These are phyloP conservation scores for Pisolithus sp. DNA, from an alignment of 768 basidiomycete species.

Conservation along the genomic window DNA sequence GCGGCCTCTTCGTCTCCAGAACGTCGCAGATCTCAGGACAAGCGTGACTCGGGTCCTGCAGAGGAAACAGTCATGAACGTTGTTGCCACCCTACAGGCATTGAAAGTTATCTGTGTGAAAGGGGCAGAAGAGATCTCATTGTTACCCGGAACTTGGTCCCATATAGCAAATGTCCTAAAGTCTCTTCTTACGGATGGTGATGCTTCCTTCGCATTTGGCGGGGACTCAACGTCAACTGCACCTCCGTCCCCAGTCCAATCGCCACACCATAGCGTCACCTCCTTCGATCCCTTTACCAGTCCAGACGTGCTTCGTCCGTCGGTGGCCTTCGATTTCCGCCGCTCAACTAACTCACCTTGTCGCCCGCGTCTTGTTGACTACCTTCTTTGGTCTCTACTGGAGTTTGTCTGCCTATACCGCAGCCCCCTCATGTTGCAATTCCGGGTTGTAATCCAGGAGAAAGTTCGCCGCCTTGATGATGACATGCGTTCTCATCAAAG, in stretches of 20 bases:
- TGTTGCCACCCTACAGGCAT: constrained; percentile 53
- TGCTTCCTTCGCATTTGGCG: constrained; percentile 50
- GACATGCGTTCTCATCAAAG: constrained; percentile 36
- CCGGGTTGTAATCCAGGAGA: constrained; percentile 60
- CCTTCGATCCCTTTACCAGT: constrained; percentile 9
- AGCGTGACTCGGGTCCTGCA: constrained; percentile 8
- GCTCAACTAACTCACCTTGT: constrained; percentile 12
- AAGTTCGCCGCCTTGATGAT: constrained; percentile 46
- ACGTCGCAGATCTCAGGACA: constrained; percentile 44
- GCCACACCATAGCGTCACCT: constrained; percentile 37
- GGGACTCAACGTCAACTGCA: constrained; percentile 41
- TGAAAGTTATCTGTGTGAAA: constrained; percentile 62
- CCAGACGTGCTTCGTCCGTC: constrained; percentile 1
- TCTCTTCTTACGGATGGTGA: constrained; percentile 50
- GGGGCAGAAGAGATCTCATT: constrained; percentile 54
- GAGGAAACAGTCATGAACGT: constrained; percentile 24
- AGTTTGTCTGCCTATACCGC: constrained; percentile 56
- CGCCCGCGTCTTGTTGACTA: constrained; percentile 64
- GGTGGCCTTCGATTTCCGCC: constrained; percentile 1
- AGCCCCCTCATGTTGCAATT: constrained; percentile 61
- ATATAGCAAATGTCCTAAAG: constrained; percentile 50
- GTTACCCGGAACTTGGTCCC: constrained; percentile 56
- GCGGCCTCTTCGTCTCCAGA: constrained; percentile 25
- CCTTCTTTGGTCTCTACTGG: constrained; percentile 63
- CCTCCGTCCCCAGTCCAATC: constrained; percentile 47